phyloP scores from a whole-genome alignment of 2,329 filamentous ascomycete species.

The Alternaria burnsii region DNA sequence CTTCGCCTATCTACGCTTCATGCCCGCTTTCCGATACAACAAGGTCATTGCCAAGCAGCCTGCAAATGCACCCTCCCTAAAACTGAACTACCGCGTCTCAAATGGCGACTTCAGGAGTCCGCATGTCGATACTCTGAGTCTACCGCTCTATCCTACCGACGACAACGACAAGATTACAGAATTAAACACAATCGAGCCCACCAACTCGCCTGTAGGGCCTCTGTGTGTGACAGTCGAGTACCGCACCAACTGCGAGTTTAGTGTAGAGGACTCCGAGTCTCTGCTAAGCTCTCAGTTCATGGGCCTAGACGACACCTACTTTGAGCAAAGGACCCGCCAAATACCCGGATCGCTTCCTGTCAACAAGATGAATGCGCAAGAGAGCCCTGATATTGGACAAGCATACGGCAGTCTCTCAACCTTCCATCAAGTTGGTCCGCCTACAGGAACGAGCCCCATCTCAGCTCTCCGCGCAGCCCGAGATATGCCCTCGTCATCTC shows the following conservation, averaged over 20 bases:
- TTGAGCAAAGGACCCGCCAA: constrained; percentile 72
- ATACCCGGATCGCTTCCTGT: constrained; percentile 81
- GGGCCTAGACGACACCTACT: constrained; percentile 87
- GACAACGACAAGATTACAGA: constrained; percentile 70
- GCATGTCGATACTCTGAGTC: constrained; percentile 73
- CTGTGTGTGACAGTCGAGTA: constrained; percentile 84
- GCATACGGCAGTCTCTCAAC: constrained; percentile 91
- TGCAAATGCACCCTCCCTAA: constrained; percentile 68
- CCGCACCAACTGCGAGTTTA: constrained; percentile 88
- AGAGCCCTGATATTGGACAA: constrained; percentile 71
- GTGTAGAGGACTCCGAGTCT: constrained; percentile 89
- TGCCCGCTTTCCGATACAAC: constrained; percentile 87
- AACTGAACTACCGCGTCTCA: constrained; percentile 81
- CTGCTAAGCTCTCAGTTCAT: constrained; percentile 92
- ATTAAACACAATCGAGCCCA: constrained; percentile 74
- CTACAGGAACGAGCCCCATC: constrained; percentile 83
- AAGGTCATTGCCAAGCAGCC: constrained; percentile 76
- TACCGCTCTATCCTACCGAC: constrained; percentile 69
- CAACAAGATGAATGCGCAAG: constrained; percentile 58
- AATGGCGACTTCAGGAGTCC: constrained; percentile 64
- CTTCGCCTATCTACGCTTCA: constrained; percentile 80
- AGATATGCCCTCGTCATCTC: constrained; percentile 61
- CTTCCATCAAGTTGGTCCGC: constrained; percentile 79
- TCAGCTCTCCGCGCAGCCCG: constrained; percentile 79
- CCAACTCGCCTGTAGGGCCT: constrained; percentile 86